Evolutionary conservation across 305 asterid species (phyloP), one percentile per base, ranked within the genome.

Genomic region (Caryopteris hybrid): DNA sequence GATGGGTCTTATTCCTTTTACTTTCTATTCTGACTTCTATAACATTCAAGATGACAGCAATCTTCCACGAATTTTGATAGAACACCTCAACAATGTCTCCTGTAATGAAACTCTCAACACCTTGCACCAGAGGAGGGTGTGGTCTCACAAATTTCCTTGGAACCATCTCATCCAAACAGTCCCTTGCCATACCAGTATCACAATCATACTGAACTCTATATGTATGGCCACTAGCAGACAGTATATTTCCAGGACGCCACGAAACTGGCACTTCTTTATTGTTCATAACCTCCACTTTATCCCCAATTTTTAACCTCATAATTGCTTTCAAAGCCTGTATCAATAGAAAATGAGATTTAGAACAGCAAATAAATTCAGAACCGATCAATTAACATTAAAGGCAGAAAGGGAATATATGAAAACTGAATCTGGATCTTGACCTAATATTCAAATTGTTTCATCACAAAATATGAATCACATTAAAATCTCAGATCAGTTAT

Each of bases 271-370:
- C 72, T 41, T 84, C 84, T 16, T 45, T 70, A 62, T 66, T 67
- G 67, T 79, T 75, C 93, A 90, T 78, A 53, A 90, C 93, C 88
- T 92, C 98, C 50, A 92, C 96, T 67, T 55, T 74, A 47, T 83
- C 93, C 25, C 97, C 96, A 42, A 50, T 76, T 78, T 76, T 88
- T 72, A 88, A 79, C 76, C 85, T 85, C 97, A 90, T 90, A n/a
- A 31, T 63, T 14, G 58, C 57, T 72, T 65, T 59, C 21, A 50
- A 71, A 65, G 2, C 78, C 95, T 86, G 96, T 13, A 34, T 50
- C 16, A 63, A 57, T 31, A 64, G 41, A 34, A 66, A 71, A 54
- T 10, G 0, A 5, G 18, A 45, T 57, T 70, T 31, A 65, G 52
- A 43, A 14, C 56, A 21, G 22, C 23, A 33, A 34, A 57, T 8